These are phyloP conservation scores for Pestalotiopsis fici DNA, from an alignment of 2,329 filamentous ascomycete species.

Conservation along the genomic window DNA sequence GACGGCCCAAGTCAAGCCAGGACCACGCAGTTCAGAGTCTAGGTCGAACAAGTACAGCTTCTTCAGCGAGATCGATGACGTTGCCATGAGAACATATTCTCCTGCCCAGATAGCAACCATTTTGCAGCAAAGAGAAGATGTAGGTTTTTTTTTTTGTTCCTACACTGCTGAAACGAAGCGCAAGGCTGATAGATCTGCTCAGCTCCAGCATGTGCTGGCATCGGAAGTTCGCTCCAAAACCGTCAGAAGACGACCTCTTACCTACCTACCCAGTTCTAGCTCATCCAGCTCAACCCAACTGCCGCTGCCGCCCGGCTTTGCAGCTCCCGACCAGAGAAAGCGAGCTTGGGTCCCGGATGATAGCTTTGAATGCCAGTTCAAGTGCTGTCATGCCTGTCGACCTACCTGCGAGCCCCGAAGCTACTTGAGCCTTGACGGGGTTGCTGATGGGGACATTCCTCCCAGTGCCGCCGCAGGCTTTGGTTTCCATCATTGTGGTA, in stretches of 20 bases:
- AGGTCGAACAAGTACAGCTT: constrained; percentile 45
- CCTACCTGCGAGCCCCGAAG: constrained; percentile 42
- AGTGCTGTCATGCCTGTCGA: constrained; percentile 51
- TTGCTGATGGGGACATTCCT: constrained; percentile 50
- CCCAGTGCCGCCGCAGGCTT: constrained; percentile 52
- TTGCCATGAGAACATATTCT: constrained; percentile 45
- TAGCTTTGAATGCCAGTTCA: constrained; percentile 49
- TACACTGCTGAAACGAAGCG: not conserved
- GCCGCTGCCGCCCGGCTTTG: constrained; percentile 18
- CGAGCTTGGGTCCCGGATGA: constrained; percentile 37
- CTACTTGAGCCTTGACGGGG: constrained; percentile 50
- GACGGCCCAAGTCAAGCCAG: constrained; percentile 33
- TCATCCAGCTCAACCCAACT: constrained; percentile 6
- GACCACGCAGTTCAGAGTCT: constrained; percentile 38
- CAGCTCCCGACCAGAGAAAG: constrained; percentile 18
- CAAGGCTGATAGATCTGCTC: not conserved
- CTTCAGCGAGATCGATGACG: constrained; percentile 42
- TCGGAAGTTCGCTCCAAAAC: constrained; percentile 12
- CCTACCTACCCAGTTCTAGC: constrained; percentile 21
- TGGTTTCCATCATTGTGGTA: constrained; percentile 47
- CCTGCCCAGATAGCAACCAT: constrained; percentile 48
- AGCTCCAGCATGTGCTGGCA: constrained; percentile 35
- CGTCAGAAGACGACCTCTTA: not conserved
- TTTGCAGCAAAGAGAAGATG: constrained; percentile 51
- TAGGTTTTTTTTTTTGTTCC: constrained; percentile 26